Evolutionary conservation across 306 rosid species (phyloP).

Genomic region (Trifolium subterraneum): DNA sequence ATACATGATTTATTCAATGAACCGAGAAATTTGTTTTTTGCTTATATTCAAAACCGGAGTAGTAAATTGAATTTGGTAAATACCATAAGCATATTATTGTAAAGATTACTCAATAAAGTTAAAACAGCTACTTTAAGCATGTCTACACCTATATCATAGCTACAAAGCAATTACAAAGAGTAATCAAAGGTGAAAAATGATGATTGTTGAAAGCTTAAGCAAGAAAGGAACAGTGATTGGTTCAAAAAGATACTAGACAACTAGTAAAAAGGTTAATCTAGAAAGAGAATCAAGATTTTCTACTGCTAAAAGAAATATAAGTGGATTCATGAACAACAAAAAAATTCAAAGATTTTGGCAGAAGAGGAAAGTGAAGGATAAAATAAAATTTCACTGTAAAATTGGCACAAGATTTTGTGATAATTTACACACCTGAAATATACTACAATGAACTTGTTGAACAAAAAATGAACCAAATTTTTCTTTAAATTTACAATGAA

Average conservation of each 20-base stretch:
- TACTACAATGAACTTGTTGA: slow-evolving; percentile 28
- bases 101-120: slow-evolving; percentile 29
- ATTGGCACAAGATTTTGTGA: neutral
- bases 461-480: slow-evolving; percentile 24
- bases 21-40: too few relatives aligned
- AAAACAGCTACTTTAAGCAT: slow-evolving; percentile 25
- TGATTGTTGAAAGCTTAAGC: slow-evolving; percentile 12
- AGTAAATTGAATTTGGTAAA: too few relatives aligned
- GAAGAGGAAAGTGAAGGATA: slow-evolving; percentile 28
- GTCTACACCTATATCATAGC: slow-evolving; percentile 36
- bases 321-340: slow-evolving; percentile 24
- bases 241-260: slow-evolving; percentile 21
- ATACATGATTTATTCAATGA: too few relatives aligned
- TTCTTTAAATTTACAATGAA: slow-evolving; percentile 37
- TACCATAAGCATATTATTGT: too few relatives aligned
- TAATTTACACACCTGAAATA: slow-evolving; percentile 31
- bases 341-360: slow-evolving; percentile 9
- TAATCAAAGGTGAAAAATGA: slow-evolving; percentile 29
- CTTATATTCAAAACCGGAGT: too few relatives aligned
- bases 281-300: slow-evolving; percentile 6
- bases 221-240: slow-evolving; percentile 25
- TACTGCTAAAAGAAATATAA: neutral
- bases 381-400: slow-evolving; percentile 30
- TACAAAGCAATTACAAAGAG: slow-evolving; percentile 35
- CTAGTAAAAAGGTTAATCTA: slow-evolving; percentile 25